Evolutionary conservation across 495 filamentous ascomycete species (phyloP).

Genomic region (Letharia lupina): DNA sequence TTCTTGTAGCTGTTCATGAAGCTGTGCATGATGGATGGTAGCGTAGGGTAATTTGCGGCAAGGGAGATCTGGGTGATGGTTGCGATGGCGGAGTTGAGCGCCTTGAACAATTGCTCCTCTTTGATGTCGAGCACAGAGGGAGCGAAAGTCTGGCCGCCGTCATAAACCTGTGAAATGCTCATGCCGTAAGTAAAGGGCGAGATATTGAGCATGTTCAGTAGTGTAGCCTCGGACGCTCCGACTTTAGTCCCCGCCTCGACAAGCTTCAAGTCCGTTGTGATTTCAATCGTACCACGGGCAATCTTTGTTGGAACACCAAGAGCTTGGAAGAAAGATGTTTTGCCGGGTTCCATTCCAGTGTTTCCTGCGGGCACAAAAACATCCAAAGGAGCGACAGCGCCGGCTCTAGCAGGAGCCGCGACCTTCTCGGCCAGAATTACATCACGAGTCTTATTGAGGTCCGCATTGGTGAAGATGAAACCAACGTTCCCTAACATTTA

Average conservation of each 20-base stretch:
- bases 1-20: constrained; percentile 98
- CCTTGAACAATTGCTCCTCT: constrained; percentile 80
- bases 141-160: constrained; percentile 85
- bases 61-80: constrained; percentile 88
- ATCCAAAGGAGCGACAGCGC: constrained; percentile 85
- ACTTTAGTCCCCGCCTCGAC: constrained; percentile 89
- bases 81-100: constrained; percentile 71
- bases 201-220: constrained; percentile 99
- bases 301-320: constrained; percentile 99
- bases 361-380: constrained; percentile 92
- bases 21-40: constrained; percentile 94
- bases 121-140: constrained; percentile 81
- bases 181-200: constrained; percentile 99
- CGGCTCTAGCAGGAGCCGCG: constrained; percentile 91
- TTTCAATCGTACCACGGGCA: constrained; percentile 99
- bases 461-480: constrained; percentile 98
- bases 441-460: constrained; percentile 83
- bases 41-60: constrained; percentile 85
- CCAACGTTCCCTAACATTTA: constrained; percentile 68
- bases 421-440: constrained; percentile 96
- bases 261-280: constrained; percentile 95
- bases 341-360: constrained; percentile 99
- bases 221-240: constrained; percentile 94
- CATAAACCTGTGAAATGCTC: constrained; percentile 91
- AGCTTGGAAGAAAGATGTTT: constrained; percentile 99